phyloP scores from a whole-genome alignment of 2,329 filamentous ascomycete species.

The Thielaviopsis musarum region DNA sequence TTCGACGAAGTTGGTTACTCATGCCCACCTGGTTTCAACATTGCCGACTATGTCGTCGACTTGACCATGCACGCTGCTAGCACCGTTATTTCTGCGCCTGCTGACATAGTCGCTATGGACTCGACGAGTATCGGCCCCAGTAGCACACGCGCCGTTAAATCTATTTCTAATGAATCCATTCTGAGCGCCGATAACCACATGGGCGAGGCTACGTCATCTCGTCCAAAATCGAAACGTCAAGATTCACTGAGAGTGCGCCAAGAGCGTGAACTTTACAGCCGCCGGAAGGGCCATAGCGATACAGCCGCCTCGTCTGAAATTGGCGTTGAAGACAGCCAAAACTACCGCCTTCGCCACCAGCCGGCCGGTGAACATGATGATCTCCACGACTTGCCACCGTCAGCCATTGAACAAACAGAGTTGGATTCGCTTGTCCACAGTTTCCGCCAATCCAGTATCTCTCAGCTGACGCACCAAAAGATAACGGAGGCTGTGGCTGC shows the following conservation, averaged over 20 bases:
- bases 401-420: constrained; percentile 50
- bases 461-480: constrained; percentile 56
- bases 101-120: constrained; percentile 36
- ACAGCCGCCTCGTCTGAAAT: constrained; percentile 47
- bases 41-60: constrained; percentile 94
- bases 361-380: constrained; percentile 35
- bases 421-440: constrained; percentile 65
- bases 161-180: constrained; percentile 68
- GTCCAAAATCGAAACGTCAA: constrained; percentile 46
- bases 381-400: constrained; percentile 41
- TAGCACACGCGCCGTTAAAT: constrained; percentile 78
- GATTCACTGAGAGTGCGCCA: constrained; percentile 75
- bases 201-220: constrained; percentile 45
- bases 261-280: constrained; percentile 77
- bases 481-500: constrained; percentile 51
- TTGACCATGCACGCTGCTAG: constrained; percentile 87
- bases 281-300: constrained; percentile 46
- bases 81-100: constrained; percentile 37
- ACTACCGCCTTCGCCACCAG: constrained; percentile 30
- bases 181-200: constrained; percentile 53
- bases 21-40: constrained; percentile 94
- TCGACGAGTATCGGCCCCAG: constrained; percentile 59
- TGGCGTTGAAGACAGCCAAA: constrained; percentile 32
- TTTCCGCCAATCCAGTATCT: constrained; percentile 65
- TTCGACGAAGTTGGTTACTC: constrained; percentile 85